Base-by-base conservation (phyloP, 2,329 filamentous ascomycete genomes). In the Cercospora berteroae region DNA sequence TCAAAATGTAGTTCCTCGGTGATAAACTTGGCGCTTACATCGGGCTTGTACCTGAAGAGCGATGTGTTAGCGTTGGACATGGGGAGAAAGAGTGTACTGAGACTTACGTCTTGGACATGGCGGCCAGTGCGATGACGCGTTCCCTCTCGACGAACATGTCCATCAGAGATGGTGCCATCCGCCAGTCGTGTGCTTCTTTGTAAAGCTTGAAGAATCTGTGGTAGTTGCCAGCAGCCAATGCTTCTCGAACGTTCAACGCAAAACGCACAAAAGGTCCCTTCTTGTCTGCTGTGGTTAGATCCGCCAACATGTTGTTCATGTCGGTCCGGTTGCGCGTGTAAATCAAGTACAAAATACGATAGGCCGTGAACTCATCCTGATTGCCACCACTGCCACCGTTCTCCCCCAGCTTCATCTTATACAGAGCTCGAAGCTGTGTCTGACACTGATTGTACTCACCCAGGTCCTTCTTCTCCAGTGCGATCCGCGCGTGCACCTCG, bases 381-480 rank as follows among this genome's bases (percentile, higher is more conserved):
- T 94, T 93, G 76, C 94, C 94, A 78, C 92, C 92, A 59, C 71
- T 73, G 33, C 65, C 67, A 58, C 71, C 71, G 81, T 94, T 93
- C 76, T 94, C 95, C 78, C 92, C 92, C 79, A 97, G 84, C 73
- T 92, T 91, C 83, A 92, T 88, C 80, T 88, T 88, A 82, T 99
- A 98, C 76, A 99, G 84, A 72, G 91, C 93, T 81, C 93, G 92
- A 78, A 99, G 86, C 83, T 99, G 95, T 77, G 95, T 98, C 85
- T 99, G 95, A 82, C 95, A 99, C 87, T 99, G 95, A 85, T 99
- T 99, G 95, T 99, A 99, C 95, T 99, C 95, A 99, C 95, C 94
- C 84, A 98, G 88, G 85, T 99, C 95, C 82, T 92, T 93, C 87
- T 96, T 97, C 82, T 99, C 94, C 81, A 99, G 85, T 73, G 95